A percentile compares a stretch with the other conserved stretches of the same genome.
Conservation (phyloP, 1,284 basidiomycete species). For the Boletus sp. region DNA sequence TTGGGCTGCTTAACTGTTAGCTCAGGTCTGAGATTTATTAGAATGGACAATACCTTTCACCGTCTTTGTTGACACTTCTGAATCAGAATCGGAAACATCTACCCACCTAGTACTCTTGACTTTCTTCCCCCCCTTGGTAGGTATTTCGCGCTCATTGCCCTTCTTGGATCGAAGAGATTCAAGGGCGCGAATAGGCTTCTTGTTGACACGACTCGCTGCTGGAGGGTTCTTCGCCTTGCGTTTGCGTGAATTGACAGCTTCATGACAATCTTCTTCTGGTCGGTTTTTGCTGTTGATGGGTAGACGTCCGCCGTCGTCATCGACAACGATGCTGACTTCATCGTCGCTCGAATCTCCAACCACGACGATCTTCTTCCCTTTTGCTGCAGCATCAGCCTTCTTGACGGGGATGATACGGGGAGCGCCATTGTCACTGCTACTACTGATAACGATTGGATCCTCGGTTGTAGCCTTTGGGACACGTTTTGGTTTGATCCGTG, state of each 20-base stretch:
- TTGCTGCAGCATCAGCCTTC: neutral
- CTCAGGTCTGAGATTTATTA: neutral
- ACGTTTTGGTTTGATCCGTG: constrained; percentile 3
- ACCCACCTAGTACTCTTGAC: constrained; percentile 2
- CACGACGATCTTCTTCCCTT: neutral
- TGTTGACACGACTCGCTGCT: neutral
- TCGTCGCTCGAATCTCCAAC: neutral
- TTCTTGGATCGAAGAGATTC: neutral
- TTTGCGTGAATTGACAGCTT: neutral
- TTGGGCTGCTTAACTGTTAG: neutral
- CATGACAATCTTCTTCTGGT: neutral
- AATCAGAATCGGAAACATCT: neutral
- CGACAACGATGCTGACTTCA: neutral
- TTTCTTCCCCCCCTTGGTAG: neutral
- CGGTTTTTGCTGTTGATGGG: neutral
- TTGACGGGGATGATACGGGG: constrained; percentile 1
- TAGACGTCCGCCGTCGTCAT: neutral
- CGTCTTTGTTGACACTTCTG: neutral
- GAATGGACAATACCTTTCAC: neutral
- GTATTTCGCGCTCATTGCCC: neutral
- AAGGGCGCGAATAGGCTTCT: neutral
- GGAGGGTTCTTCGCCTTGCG: constrained; percentile 1
- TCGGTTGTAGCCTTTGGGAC: neutral
- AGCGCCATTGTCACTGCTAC: constrained; percentile 1
- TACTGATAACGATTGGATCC: constrained; percentile 1